phyloP scores from a whole-genome alignment of 495 filamentous ascomycete species.

The Neurospora sp. region DNA sequence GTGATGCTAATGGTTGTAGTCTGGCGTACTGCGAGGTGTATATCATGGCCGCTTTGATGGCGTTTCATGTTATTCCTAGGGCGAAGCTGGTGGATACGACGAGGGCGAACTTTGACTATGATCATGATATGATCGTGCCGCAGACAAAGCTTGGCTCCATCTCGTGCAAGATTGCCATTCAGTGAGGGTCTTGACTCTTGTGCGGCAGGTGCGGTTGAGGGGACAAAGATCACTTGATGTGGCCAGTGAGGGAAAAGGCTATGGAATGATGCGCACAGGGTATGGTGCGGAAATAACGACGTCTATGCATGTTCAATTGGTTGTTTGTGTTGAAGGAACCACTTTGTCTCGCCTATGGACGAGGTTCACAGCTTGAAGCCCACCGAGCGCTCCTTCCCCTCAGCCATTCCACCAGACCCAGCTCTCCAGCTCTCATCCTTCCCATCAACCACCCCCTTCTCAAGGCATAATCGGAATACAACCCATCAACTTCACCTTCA shows the following conservation, averaged over 20 bases:
- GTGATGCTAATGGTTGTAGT: slow-evolving; percentile 4
- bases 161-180: slow-evolving; percentile 2
- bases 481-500: not conserved
- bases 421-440: not conserved
- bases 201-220: not conserved
- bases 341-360: too few species aligned
- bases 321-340: too few species aligned
- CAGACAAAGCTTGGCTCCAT: slow-evolving; percentile 11
- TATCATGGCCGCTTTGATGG: slow-evolving; percentile 17
- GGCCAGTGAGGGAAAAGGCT: rapidly evolving
- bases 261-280: not conserved
- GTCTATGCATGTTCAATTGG: not conserved
- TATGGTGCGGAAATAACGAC: too few species aligned
- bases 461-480: not conserved
- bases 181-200: not conserved
- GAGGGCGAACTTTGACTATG: slow-evolving; percentile 15
- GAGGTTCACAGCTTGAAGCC: not conserved
- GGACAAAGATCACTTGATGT: not conserved
- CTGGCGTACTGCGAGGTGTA: slow-evolving; percentile 24
- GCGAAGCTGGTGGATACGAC: slow-evolving; percentile 15
- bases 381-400: not conserved
- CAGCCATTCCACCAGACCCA: not conserved
- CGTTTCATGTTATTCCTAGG: slow-evolving; percentile 15
- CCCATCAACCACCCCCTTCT: not conserved
- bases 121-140: slow-evolving; percentile 19